Evolutionary conservation across 75 land plant genomes (phyloP).

Genomic region (Azolla pinnata): DNA sequence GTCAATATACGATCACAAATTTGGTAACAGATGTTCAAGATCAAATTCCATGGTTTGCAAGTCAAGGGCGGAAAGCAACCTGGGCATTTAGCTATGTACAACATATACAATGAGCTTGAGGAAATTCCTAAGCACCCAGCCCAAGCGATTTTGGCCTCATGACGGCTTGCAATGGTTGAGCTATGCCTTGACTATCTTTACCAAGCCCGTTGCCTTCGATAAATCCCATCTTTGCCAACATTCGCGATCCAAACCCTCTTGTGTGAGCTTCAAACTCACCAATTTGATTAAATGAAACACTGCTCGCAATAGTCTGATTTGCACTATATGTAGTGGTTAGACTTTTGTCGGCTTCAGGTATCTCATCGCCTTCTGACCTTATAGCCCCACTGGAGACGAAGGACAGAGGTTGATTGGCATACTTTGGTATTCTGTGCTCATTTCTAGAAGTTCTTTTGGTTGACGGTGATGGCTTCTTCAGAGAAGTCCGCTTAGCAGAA

Average conservation of each 20-base stretch:
- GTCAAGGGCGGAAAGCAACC: too few species aligned
- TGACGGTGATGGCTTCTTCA: too few species aligned
- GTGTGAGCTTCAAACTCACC: conserved; percentile 88
- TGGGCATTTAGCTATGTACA: too few species aligned
- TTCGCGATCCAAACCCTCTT: conserved; percentile 85
- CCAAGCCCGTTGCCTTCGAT: conserved; percentile 80
- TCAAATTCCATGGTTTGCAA: too few species aligned
- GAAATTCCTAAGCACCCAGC: conserved; percentile 54
- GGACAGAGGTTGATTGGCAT: conserved; percentile 62
- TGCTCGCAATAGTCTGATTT: background rate
- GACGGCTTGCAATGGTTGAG: conserved; percentile 50
- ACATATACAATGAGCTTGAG: too few species aligned
- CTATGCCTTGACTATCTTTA: conserved; percentile 68
- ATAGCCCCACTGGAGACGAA: conserved; percentile 75
- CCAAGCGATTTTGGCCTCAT: conserved; percentile 67
- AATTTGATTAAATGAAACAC: conserved; percentile 1
- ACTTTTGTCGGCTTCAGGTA: conserved; percentile 1
- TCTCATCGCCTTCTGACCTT: conserved; percentile 30
- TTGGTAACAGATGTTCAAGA: too few species aligned
- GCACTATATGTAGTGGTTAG: background rate
- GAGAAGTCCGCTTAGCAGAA: conserved; percentile 6
- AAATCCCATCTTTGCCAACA: conserved; percentile 91
- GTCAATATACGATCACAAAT: too few species aligned
- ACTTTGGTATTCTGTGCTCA: conserved; percentile 14
- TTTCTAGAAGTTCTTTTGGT: conserved; percentile 15